phyloP scores from a whole-genome alignment of 2,329 filamentous ascomycete species.

The Alternaria sp. region DNA sequence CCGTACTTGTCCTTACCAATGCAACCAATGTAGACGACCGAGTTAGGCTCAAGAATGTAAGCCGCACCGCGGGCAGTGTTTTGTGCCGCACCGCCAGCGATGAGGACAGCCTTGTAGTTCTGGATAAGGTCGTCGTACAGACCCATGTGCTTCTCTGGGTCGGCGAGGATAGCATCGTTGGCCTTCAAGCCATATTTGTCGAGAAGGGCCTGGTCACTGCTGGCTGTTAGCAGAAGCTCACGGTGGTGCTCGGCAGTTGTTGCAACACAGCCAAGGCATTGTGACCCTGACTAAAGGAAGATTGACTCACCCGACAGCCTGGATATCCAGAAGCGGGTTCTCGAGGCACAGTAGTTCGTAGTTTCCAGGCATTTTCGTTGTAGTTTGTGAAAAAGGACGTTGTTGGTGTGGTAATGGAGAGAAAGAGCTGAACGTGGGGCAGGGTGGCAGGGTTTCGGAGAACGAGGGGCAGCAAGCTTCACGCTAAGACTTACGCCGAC shows the following conservation, averaged over 20 bases:
- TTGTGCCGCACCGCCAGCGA: constrained; percentile 94
- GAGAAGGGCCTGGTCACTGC: constrained; percentile 81
- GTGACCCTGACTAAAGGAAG: neutral
- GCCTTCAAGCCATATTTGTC: constrained; percentile 92
- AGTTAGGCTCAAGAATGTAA: constrained; percentile 89
- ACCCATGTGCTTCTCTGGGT: constrained; percentile 80
- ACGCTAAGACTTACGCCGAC: constrained; percentile 25
- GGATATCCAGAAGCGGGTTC: constrained; percentile 98
- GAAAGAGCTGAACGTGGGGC: constrained; percentile 29
- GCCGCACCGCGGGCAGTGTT: constrained; percentile 96
- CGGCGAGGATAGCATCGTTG: constrained; percentile 97
- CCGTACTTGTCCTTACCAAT: constrained; percentile 97
- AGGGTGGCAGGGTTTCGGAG: constrained; percentile 31
- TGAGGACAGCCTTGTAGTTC: constrained; percentile 91
- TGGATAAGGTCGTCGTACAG: constrained; percentile 94
- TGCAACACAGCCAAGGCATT: neutral
- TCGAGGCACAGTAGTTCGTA: constrained; percentile 92
- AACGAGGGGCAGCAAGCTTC: constrained; percentile 25
- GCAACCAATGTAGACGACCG: constrained; percentile 91
- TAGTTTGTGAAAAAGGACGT: constrained; percentile 13
- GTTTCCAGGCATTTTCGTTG: constrained; percentile 76
- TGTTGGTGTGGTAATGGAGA: constrained; percentile 29
- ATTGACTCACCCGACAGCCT: constrained; percentile 71
- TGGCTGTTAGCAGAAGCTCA: constrained; percentile 33
- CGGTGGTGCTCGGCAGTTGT: constrained; percentile 16